Evolutionary conservation across 2,329 filamentous ascomycete species (phyloP).

Genomic region (Pseudogymnoascus sp.): DNA sequence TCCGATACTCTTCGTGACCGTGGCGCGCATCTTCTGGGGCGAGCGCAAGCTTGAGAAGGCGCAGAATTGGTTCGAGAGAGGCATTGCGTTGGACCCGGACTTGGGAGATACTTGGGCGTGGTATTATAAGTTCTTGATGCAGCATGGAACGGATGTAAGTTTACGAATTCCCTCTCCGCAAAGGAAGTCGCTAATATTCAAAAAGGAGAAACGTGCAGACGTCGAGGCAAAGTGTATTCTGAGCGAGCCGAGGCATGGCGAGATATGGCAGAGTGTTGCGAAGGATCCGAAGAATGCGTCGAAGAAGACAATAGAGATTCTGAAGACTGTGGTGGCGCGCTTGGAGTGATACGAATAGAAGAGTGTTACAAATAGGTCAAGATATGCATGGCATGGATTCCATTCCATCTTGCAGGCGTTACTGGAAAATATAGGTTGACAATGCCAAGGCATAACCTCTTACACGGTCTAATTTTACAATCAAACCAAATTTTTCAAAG

Average conservation of each 20-base stretch:
- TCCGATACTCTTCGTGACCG: slow-evolving; percentile 78
- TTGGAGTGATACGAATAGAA: slow-evolving; percentile 20
- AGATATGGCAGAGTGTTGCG: slow-evolving; percentile 78
- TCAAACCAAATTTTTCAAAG: background rate
- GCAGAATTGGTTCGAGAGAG: slow-evolving; percentile 95
- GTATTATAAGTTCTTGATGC: slow-evolving; percentile 89
- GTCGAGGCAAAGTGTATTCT: slow-evolving; percentile 72
- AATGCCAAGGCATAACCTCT: background rate
- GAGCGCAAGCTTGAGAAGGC: slow-evolving; percentile 91
- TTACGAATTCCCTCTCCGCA: background rate
- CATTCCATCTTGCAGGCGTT: background rate
- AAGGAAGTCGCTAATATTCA: slow-evolving; percentile 12
- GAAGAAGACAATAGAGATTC: slow-evolving; percentile 69
- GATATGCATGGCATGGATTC: background rate
- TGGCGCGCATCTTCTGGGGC: slow-evolving; percentile 92
- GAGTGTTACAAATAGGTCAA: background rate
- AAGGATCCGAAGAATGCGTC: slow-evolving; percentile 80
- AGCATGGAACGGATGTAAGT: slow-evolving; percentile 76
- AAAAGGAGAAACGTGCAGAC: slow-evolving; percentile 74
- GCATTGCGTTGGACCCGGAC: slow-evolving; percentile 79
- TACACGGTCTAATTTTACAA: background rate
- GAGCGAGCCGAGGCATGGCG: slow-evolving; percentile 85
- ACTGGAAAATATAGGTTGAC: background rate
- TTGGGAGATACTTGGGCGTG: slow-evolving; percentile 93
- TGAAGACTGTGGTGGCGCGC: slow-evolving; percentile 65